Evolutionary conservation across 371 early-diverging fungal species (phyloP).

Genomic region (Mortierella sp.): DNA sequence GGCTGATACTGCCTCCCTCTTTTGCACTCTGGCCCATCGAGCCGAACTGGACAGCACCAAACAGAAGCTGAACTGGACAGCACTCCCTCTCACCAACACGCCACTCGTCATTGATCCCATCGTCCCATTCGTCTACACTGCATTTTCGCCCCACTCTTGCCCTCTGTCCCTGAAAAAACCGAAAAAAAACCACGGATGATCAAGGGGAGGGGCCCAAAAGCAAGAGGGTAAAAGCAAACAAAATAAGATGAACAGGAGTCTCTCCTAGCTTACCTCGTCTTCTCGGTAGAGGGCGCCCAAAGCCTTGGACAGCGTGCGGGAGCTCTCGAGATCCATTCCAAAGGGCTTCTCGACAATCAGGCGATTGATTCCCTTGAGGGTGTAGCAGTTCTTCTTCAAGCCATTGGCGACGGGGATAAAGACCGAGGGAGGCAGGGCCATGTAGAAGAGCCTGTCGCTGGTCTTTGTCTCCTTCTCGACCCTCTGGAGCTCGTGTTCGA

Average conservation of each 20-base stretch:
- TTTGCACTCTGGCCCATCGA: background rate
- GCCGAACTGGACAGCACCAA: background rate
- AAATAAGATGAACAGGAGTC: too few relatives aligned
- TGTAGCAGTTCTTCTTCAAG: constrained; percentile 78
- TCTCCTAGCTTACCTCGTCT: constrained; percentile 70
- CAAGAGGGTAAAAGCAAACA: background rate
- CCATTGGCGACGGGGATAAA: constrained; percentile 89
- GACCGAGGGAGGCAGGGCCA: constrained; percentile 97
- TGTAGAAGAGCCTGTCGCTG: constrained; percentile 87
- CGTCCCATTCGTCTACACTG: background rate
- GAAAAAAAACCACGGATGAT: background rate
- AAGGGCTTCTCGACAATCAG: constrained; percentile 98
- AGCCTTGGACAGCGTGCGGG: constrained; percentile 75
- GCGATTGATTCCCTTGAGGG: constrained; percentile 75
- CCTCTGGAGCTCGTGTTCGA: constrained; percentile 70
- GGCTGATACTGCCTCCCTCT: background rate
- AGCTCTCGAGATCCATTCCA: constrained; percentile 91
- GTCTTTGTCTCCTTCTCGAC: constrained; percentile 67
- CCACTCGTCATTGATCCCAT: background rate
- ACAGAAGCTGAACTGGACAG: background rate
- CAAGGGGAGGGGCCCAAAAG: background rate
- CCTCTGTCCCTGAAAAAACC: constrained; percentile 1
- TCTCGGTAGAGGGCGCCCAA: constrained; percentile 85
- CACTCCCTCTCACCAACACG: background rate
- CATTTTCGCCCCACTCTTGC: background rate